Conservation (phyloP, 148 eudicot species). For the Bassia scoparia region DNA sequence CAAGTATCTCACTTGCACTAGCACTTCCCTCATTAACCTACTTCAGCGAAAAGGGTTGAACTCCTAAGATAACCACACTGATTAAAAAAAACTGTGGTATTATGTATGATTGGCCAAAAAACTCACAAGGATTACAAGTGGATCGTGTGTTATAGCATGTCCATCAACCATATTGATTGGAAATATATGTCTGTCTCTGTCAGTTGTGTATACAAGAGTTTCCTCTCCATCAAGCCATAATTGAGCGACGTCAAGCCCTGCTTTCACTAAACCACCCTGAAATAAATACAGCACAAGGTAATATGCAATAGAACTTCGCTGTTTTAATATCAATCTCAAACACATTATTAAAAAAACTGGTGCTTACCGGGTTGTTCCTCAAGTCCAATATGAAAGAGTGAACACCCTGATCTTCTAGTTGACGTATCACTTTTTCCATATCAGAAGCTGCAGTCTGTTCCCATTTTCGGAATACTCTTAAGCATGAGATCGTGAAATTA, state of each 20-base stretch:
- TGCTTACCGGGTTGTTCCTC: conserved; percentile 79
- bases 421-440: conserved; percentile 73
- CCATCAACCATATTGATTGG: conserved; percentile 83
- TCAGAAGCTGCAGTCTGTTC: conserved; percentile 88
- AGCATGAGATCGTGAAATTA: not conserved
- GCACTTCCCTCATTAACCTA: conserved; percentile 98
- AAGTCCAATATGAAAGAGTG: conserved; percentile 84
- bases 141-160: conserved; percentile 87
- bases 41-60: conserved; percentile 10
- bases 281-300: not conserved
- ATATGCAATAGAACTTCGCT: not conserved
- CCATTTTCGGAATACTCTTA: not conserved
- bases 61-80: not conserved
- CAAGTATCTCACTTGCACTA: conserved; percentile 94
- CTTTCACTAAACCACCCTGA: conserved; percentile 91
- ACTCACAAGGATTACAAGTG: conserved; percentile 88
- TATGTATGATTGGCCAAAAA: not conserved
- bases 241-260: conserved; percentile 95
- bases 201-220: conserved; percentile 85
- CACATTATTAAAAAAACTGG: not conserved
- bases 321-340: not conserved
- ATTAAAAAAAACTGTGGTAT: not conserved
- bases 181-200: conserved; percentile 76
- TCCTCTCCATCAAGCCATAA: conserved; percentile 95
- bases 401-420: conserved; percentile 85